Evolutionary conservation across 129 eudicot genomes (phyloP).

Genomic region (Centella asiatica): DNA sequence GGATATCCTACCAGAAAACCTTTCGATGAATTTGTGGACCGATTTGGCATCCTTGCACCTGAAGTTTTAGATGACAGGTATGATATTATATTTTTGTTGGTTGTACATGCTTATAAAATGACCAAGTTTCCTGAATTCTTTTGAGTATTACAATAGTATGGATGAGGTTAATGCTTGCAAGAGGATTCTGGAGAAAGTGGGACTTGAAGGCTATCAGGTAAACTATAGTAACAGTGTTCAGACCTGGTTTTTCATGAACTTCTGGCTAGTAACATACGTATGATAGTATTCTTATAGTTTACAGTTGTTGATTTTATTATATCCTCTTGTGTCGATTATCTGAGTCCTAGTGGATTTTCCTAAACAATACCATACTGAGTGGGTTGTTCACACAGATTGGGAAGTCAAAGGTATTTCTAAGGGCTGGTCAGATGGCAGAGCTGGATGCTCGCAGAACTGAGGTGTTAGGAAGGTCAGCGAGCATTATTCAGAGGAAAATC

Average conservation of each 20-base stretch:
- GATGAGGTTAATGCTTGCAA: conserved; percentile 82
- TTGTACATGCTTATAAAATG: background rate
- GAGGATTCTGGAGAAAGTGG: conserved; percentile 75
- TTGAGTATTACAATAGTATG: conserved; percentile 30
- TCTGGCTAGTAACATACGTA: background rate
- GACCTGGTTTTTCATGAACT: background rate
- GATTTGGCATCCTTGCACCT: conserved; percentile 72
- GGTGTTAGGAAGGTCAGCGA: conserved; percentile 89
- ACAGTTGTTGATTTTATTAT: background rate
- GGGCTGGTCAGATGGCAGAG: conserved; percentile 99
- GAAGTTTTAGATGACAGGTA: conserved; percentile 54
- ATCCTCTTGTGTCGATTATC: background rate
- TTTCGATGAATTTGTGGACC: conserved; percentile 56
- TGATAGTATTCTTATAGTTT: background rate
- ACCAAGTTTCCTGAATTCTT: background rate
- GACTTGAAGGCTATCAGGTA: conserved; percentile 96
- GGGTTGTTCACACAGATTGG: conserved; percentile 62
- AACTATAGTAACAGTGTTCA: background rate
- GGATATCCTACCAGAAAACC: conserved; percentile 89
- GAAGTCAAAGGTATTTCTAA: conserved; percentile 83
- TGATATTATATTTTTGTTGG: background rate
- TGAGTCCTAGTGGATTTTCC: background rate
- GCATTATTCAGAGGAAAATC: conserved; percentile 84
- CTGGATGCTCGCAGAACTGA: conserved; percentile 88
- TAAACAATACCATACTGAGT: background rate